Conservation (phyloP, 768 basidiomycete genomes). For the Boletus sp. region DNA sequence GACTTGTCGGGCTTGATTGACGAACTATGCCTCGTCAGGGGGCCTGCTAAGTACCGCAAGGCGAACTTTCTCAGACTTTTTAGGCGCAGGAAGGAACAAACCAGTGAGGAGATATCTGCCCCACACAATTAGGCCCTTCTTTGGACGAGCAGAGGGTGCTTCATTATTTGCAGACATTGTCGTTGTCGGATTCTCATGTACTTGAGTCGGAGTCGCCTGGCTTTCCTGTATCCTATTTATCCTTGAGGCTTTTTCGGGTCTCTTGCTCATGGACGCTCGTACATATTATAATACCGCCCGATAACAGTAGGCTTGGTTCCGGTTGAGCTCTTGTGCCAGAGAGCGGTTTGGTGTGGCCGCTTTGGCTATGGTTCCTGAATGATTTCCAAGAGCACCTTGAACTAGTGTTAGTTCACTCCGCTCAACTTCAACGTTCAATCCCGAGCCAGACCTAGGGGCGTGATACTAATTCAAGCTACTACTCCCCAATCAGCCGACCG, state of each 20-base stretch:
- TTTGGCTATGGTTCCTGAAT: neutral
- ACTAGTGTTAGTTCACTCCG: neutral
- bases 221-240: neutral
- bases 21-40: constrained; percentile 26
- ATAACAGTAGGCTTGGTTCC: neutral
- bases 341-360: neutral
- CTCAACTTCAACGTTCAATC: too few relatives aligned
- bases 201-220: neutral
- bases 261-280: neutral
- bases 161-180: neutral
- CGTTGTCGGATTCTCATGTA: neutral
- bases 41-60: constrained; percentile 14
- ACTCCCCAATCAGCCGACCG: neutral
- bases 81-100: constrained; percentile 12
- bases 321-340: neutral
- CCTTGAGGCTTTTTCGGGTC: neutral
- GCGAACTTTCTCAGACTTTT: constrained; percentile 15
- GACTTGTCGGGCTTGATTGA: constrained; percentile 13
- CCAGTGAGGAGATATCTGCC: neutral
- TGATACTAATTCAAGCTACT: neutral
- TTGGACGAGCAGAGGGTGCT: neutral
- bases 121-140: neutral
- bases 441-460: neutral
- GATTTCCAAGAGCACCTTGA: neutral
- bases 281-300: neutral